Evolutionary conservation across 1,284 basidiomycete species (phyloP).

Genomic region (Gomphus bonarii): DNA sequence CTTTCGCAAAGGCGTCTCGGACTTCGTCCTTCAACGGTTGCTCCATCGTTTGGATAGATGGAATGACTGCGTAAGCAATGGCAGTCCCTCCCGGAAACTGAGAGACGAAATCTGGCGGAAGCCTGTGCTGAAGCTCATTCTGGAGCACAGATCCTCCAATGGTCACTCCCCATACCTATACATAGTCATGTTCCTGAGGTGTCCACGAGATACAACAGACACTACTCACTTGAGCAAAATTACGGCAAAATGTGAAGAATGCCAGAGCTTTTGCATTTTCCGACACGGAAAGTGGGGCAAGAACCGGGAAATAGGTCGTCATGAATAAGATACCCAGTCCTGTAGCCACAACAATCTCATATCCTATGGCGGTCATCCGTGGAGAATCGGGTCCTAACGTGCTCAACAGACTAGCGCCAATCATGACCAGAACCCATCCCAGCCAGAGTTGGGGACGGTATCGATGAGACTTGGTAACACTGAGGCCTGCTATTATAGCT

Average conservation of each 20-base stretch:
- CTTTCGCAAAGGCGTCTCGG: slow-evolving; percentile 12
- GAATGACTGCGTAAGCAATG: no score
- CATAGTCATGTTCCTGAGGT: no score
- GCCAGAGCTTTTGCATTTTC: slow-evolving; percentile 26
- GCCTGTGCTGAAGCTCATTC: no score
- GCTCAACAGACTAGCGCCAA: slow-evolving; percentile 22
- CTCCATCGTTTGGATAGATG: no score
- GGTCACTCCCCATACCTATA: no score
- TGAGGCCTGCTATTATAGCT: slow-evolving; percentile 8
- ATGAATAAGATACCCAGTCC: slow-evolving; percentile 18
- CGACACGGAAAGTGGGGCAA: slow-evolving; percentile 25
- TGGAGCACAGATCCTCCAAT: no score
- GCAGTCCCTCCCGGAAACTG: no score
- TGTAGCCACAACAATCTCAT: slow-evolving; percentile 18
- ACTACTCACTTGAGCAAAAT: slow-evolving; percentile 22
- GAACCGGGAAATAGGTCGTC: slow-evolving; percentile 22
- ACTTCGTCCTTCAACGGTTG: no score
- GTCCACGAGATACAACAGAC: no score
- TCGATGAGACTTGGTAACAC: neutral
- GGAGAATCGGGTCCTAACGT: slow-evolving; percentile 19
- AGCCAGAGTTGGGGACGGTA: slow-evolving; percentile 14
- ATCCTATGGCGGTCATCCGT: slow-evolving; percentile 23
- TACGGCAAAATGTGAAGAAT: slow-evolving; percentile 25
- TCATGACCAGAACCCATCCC: slow-evolving; percentile 21
- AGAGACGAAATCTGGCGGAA: no score